Percentiles rank a stretch among this genome's conserved stretches.
Conservation (phyloP, 345 rosid species). For the Capsella bursapastoris region DNA sequence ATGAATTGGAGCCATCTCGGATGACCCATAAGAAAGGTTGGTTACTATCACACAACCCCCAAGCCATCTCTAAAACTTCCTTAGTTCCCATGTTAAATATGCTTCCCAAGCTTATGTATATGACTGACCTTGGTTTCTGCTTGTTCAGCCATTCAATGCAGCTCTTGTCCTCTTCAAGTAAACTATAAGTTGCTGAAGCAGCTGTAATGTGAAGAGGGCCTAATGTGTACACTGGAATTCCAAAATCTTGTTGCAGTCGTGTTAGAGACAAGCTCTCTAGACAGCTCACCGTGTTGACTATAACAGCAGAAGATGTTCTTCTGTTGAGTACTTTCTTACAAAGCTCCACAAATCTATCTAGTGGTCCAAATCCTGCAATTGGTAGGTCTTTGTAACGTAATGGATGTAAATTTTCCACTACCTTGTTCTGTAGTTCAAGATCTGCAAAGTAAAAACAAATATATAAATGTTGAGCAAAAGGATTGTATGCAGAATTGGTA, state of each 20-base stretch:
- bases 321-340: slow-evolving; percentile 3
- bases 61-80: slow-evolving; percentile 54
- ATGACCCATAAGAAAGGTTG: slow-evolving; percentile 73
- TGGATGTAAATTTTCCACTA: slow-evolving; percentile 31
- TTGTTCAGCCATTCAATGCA: slow-evolving; percentile 54
- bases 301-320: slow-evolving; percentile 33
- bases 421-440: slow-evolving; percentile 10
- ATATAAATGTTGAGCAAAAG: background rate
- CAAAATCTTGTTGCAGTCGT: slow-evolving; percentile 21
- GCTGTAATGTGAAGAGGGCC: slow-evolving; percentile 38
- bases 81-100: slow-evolving; percentile 46
- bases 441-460: background rate
- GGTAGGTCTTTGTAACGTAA: slow-evolving; percentile 38
- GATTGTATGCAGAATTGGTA: no score
- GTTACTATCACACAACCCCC: slow-evolving; percentile 45
- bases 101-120: slow-evolving; percentile 64
- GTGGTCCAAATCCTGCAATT: background rate
- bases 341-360: background rate
- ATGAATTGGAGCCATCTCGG: slow-evolving; percentile 40
- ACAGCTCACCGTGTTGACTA: slow-evolving; percentile 32
- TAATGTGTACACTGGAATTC: slow-evolving; percentile 20
- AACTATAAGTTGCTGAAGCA: slow-evolving; percentile 13
- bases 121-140: slow-evolving; percentile 49
- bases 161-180: slow-evolving; percentile 42
- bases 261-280: slow-evolving; percentile 20